These are phyloP conservation scores for Diaporthe batatas DNA, from an alignment of 2,329 filamentous ascomycete genomes.

Conservation along the genomic window DNA sequence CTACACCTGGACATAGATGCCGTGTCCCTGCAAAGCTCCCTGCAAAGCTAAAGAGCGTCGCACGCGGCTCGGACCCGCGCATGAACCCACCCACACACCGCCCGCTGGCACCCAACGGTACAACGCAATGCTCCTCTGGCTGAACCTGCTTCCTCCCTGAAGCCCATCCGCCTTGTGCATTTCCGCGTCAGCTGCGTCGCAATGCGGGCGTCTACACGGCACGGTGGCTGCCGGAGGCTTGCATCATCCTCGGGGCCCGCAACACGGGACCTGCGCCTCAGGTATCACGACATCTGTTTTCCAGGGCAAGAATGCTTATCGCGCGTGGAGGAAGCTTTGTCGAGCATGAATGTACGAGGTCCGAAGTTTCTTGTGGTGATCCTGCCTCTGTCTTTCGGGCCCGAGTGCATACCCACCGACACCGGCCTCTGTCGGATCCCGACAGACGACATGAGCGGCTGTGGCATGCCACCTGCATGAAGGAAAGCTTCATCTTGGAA, in stretches of 20 bases:
- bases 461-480: not conserved
- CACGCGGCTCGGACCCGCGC: not conserved
- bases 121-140: not conserved
- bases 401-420: not conserved
- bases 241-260: not conserved
- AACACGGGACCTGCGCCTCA: not conserved
- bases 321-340: no score
- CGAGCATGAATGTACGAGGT: not conserved
- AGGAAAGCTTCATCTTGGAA: not conserved
- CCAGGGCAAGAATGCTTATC: not conserved
- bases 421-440: not conserved
- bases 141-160: not conserved
- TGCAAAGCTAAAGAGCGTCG: not conserved
- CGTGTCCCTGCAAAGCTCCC: not conserved
- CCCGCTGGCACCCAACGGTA: not conserved
- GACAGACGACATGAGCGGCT: not conserved
- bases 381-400: not conserved
- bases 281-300: not conserved
- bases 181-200: conserved; percentile 2
- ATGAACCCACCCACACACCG: not conserved
- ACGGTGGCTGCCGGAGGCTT: not conserved
- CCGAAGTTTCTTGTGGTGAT: not conserved
- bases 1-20: not conserved
- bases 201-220: not conserved
- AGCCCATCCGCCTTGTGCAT: not conserved